Base-by-base conservation (phyloP, 2,329 filamentous ascomycete species). In the Arthrobotrys sphaeroides region DNA sequence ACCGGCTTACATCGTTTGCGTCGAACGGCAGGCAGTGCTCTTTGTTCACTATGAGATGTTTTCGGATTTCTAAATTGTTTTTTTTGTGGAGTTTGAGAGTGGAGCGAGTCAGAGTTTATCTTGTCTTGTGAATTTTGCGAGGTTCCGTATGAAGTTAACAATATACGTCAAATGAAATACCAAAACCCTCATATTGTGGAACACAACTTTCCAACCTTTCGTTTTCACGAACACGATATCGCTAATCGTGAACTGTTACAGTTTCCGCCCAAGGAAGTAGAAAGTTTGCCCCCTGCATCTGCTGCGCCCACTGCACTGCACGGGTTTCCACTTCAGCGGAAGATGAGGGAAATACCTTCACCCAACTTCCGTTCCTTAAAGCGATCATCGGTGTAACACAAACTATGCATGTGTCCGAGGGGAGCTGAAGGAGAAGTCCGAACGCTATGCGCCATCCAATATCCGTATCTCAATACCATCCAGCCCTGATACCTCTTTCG, bases 271-370 rank as follows among this genome's bases (percentile, higher is more conserved):
- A 31, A 36, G 28, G 40, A 9, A 47, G 61, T 28, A 60, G 65
- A 57, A 60, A 31, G 65, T 60, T 69, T 49, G 3, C n/a, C 59
- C 65, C 65, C 59, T 69, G 65, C 43, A 60, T 38, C 22, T 61
- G 65, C 65, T 69, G 65, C 65, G 65, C 65, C 65, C 26, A 24
- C 45, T 53, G n/a, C n/a, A n/a, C n/a, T 69, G 40, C 22, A 55
- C 28, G 10, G 59, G 18, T 49, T 31, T 57, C 53, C 22, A 16
- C 42, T 36, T 38, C 31, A 42, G 42, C 28, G n/a, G 31, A 49
- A 24, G 40, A 42, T 69, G 65, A 69, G 65, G 65, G 53, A 69
- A 61, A 69, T 69, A 69, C n/a, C 18, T 24, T 24, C 7, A 26
- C n/a, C 6, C 36, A 45, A 26, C 62, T 67, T 40, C 62, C 62